Base-by-base conservation (phyloP, 2,329 filamentous ascomycete genomes). In the Clonostachys sp. region DNA sequence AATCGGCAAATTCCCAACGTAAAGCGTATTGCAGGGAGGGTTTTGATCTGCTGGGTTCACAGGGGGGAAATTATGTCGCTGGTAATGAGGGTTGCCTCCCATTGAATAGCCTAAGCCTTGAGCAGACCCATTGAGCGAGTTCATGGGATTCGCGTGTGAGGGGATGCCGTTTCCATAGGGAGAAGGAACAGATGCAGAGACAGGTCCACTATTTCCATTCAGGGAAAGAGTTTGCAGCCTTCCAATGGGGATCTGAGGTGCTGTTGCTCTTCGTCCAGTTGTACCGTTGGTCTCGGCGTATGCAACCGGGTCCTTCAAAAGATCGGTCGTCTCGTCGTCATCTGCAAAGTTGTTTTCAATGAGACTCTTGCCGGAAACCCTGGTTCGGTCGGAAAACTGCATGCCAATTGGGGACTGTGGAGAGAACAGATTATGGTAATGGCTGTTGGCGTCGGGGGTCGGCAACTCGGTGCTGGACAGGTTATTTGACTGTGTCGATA, bases 21-120 rank as follows among this genome's bases (percentile, higher is more conserved):
- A 97, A 7, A 99, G 77, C 1, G 94, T 99, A 62, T 99, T 97
- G 77, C 94, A 97, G 1, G 94, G 94, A 2, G 92, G 92, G 57
- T 97, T 96, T 66, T 96, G 89, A 61, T 99, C 92, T 12, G 92
- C 91, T 1, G 91, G 92, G 56, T 97, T 97, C 51, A 89, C 88
- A 0, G 91, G 87, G 13, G 92, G 92, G 52, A 90, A 88, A 54
- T 81, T 86, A 43, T 30, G 55, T 44, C 36, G 48, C 43, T 78
- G 77, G 57, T 78, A 86, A 48, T 72, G 72, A 86, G 43, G 54
- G 42, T 73, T 68, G 46, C 73, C 50, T 34, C 70, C 66, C 58
- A 42, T 12, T 24, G 45, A 53, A 55, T 57, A 65, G 5, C 50
- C 52, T 24, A 61, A 47, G 13, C 50, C 55, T 3, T 65, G 59